Base-by-base conservation (phyloP, 352 stramenopile genomes). In the Globisporangium okanoganense region DNA sequence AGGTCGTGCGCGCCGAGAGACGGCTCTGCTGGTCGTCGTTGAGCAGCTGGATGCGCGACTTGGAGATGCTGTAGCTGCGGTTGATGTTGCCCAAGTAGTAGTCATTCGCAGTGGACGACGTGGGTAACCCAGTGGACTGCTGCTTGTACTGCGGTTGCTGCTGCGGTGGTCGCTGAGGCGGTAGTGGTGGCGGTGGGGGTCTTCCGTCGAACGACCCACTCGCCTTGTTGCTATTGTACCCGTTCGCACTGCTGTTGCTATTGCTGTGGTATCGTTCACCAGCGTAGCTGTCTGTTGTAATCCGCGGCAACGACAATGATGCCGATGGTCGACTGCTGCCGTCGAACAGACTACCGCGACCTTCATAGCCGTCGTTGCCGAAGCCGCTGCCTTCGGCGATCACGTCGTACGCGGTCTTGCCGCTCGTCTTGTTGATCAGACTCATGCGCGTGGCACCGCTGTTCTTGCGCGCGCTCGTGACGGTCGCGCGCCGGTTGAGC, bases 1-100 rank as follows among this genome's bases (percentile, higher is more conserved):
- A 68, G 22, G 62, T 68, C 29, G 62, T 63, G 36, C 55, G 55
- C n/a, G 38, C 56, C 22, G 62, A 68, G 25, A 68, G 43, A 1
- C 62, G 62, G 31, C 9, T 68, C 29, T 68, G 62, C 35, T 64
- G 55, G 29, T 68, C 62, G 40, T 68, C 62, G 33, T 68, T 63
- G 38, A 68, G 41, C 38, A 68, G 40, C 49, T 68, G 55, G 33
- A 68, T 56, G 40, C 62, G 62, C 38, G 62, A 63, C 62, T 68
- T 68, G 55, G 62, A 63, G 50, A 68, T 53, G 27, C 36, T 59
- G 33, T 68, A 64, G 29, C 27, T 56, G 16, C 55, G 54, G 14
- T 20, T 49, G 47, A 64, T 68, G 55, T 61, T 66, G 35, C 33
- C 33, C 53, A 62, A 10, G 45, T 66, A 66, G 36, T 66, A 66